These are phyloP conservation scores for Mimosa bimucronata DNA, from an alignment of 306 rosid genomes.

Conservation along the genomic window DNA sequence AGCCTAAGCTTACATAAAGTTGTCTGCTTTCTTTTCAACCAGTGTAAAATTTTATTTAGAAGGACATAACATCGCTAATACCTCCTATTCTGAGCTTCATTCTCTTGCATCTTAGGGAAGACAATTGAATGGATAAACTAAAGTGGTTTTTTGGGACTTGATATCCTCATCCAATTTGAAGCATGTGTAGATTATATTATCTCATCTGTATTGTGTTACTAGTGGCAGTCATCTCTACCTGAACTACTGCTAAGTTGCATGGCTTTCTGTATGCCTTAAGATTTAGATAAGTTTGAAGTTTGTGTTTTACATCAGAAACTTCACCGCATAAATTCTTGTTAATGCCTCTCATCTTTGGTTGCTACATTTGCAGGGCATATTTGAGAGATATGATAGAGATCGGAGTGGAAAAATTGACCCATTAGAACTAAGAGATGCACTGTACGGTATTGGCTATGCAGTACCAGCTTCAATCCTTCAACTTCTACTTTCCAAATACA, in stretches of 20 bases:
- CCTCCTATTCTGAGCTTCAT: background rate
- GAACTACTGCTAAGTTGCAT: constrained; percentile 5
- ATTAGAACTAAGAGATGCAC: constrained; percentile 88
- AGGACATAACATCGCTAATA: constrained; percentile 10
- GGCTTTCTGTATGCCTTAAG: background rate
- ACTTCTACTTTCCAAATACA: constrained; percentile 69
- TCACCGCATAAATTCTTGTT: background rate
- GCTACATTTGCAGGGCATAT: constrained; percentile 58
- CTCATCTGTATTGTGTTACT: background rate
- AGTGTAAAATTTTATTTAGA: constrained; percentile 16
- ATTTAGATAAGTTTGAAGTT: constrained; percentile 7
- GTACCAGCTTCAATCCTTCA: constrained; percentile 77
- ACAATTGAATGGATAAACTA: background rate
- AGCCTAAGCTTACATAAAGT: background rate
- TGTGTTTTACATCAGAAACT: constrained; percentile 28
- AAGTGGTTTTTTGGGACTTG: constrained; percentile 6
- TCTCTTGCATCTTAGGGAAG: constrained; percentile 29
- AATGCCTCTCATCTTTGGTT: constrained; percentile 22
- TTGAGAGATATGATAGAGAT: constrained; percentile 86
- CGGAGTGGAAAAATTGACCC: constrained; percentile 83
- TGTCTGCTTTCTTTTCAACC: constrained; percentile 1
- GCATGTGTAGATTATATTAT: background rate
- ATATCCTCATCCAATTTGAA: background rate
- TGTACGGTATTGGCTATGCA: constrained; percentile 77
- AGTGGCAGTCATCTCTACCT: background rate